Evolutionary conservation across 108 stramenopile genomes (phyloP).

Genomic region (Schizochytrium sp.): DNA sequence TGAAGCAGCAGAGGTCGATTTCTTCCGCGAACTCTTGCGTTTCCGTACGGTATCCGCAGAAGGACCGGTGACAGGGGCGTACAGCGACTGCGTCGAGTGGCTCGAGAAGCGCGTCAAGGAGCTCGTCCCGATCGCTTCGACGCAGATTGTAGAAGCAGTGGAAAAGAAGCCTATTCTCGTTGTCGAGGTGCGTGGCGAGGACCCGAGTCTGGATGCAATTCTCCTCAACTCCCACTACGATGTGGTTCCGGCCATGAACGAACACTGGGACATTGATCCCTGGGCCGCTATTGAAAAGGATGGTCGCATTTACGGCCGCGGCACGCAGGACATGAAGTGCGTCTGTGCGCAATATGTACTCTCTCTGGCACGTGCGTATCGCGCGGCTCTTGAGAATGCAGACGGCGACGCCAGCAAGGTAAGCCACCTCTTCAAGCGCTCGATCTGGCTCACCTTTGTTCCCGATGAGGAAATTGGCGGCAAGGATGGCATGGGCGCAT

Average conservation of each 20-base stretch:
- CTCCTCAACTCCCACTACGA: constrained; percentile 89
- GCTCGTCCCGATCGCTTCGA: constrained; percentile 12
- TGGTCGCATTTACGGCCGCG: constrained; percentile 80
- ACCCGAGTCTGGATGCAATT: constrained; percentile 65
- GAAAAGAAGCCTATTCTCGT: constrained; percentile 75
- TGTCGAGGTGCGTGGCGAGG: constrained; percentile 65
- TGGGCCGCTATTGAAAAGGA: constrained; percentile 65
- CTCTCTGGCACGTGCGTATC: constrained; percentile 44
- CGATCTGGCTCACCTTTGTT: constrained; percentile 45
- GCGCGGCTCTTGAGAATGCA: not conserved
- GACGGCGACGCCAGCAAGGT: not conserved
- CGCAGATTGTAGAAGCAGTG: constrained; percentile 13
- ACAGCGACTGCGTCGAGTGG: constrained; percentile 62
- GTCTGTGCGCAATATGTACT: constrained; percentile 88
- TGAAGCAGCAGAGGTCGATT: constrained; percentile 19
- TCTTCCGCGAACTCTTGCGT: constrained; percentile 56
- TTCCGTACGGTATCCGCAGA: constrained; percentile 67
- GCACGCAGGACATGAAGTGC: constrained; percentile 93
- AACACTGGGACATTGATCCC: constrained; percentile 51
- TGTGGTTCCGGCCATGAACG: constrained; percentile 77
- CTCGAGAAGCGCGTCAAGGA: constrained; percentile 39
- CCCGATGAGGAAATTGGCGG: constrained; percentile 70
- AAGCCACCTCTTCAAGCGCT: constrained; percentile 27
- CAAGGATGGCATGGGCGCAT: constrained; percentile 67
- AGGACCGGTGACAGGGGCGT: constrained; percentile 61